phyloP scores from a whole-genome alignment of 176 grass and related monocot genomes.

The Oryza glaberrima region DNA sequence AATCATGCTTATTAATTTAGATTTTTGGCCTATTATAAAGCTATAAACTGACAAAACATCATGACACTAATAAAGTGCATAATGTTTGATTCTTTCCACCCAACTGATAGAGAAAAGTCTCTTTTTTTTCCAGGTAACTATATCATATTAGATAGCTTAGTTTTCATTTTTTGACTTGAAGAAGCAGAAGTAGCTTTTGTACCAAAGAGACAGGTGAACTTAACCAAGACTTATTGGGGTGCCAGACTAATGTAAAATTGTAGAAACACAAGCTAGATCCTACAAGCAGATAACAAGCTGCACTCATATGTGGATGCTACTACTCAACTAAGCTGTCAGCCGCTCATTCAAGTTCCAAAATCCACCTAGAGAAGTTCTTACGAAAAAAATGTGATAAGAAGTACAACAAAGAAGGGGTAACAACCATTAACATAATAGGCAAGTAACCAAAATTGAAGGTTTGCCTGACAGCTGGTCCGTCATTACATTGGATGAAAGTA shows the following conservation, averaged over 20 bases:
- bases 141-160: not conserved
- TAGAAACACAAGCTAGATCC: not conserved
- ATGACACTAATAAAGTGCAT: not conserved
- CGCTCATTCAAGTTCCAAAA: not conserved
- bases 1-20: not conserved
- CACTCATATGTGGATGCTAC: not conserved
- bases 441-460: slow-evolving; percentile 77
- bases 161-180: not conserved
- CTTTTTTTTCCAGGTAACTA: not conserved
- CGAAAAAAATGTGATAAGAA: not conserved
- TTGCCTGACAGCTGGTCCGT: slow-evolving; percentile 56
- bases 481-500: slow-evolving; percentile 59
- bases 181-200: not conserved
- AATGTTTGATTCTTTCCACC: not conserved
- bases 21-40: not conserved
- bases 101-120: slow-evolving; percentile 4
- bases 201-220: not conserved
- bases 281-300: not conserved
- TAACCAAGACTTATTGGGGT: slow-evolving; percentile 19
- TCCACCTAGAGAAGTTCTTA: slow-evolving; percentile 17
- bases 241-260: slow-evolving; percentile 2
- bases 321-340: slow-evolving; percentile 3
- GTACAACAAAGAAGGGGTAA: slow-evolving; percentile 27
- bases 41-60: not conserved
- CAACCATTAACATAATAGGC: slow-evolving; percentile 96